Conservation (phyloP, 176 grass and related monocot species). For the Zoysia japonica region DNA sequence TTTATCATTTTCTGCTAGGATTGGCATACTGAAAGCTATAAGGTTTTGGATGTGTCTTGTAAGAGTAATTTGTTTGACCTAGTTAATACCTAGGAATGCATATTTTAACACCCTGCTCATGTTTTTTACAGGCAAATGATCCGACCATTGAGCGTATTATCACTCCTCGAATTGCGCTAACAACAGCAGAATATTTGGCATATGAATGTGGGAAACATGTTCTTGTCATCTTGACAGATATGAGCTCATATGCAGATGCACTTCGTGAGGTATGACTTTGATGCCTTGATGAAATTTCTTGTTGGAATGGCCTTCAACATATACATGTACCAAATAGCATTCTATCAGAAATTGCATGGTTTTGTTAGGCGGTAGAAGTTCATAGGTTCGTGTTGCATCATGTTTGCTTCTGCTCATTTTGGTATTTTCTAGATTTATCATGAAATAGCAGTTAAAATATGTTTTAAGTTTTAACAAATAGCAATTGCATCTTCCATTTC, state of each 20-base stretch:
- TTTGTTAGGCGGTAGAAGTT: not conserved
- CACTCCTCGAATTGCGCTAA: conserved; percentile 95
- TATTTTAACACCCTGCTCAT: conserved; percentile 10
- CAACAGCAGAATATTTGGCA: conserved; percentile 97
- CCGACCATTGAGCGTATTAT: conserved; percentile 98
- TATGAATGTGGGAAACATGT: conserved; percentile 99
- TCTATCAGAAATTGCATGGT: conserved; percentile 4
- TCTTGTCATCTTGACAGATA: conserved; percentile 98
- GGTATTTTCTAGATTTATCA: conserved; percentile 19
- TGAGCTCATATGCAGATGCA: conserved; percentile 99
- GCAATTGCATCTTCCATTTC: not conserved
- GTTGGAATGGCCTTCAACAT: no score
- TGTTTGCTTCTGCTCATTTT: not conserved
- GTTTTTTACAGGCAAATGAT: conserved; percentile 82
- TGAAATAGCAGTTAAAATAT: not conserved
- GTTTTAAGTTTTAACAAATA: not conserved
- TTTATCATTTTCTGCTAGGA: not conserved
- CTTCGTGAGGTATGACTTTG: conserved; percentile 84
- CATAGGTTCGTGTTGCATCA: not conserved
- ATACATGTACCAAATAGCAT: not conserved
- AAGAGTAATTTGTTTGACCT: not conserved
- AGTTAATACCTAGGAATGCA: not conserved
- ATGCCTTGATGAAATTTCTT: not conserved
- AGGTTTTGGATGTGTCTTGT: not conserved
- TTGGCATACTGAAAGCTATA: not conserved